Percentiles rank a stretch among this genome's conserved stretches.
phyloP scores from a whole-genome alignment of 2,329 filamentous ascomycete species.

The Hypoxylon sp. region DNA sequence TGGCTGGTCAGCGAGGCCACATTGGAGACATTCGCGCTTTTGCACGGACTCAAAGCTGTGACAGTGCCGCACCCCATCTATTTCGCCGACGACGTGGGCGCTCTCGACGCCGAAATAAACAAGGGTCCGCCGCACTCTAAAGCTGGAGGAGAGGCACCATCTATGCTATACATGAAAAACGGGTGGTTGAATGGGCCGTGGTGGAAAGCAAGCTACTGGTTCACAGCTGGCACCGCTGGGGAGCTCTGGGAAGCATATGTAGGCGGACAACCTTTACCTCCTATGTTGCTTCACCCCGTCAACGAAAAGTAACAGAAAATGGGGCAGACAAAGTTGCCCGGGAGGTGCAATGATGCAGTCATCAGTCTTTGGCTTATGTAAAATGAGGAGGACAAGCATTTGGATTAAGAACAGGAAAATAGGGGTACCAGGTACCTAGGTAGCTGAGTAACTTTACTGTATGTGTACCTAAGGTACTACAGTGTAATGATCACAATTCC shows the following conservation, averaged over 20 bases:
- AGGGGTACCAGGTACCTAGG: not conserved
- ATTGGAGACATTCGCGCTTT: slow-evolving; percentile 73
- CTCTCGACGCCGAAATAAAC: slow-evolving; percentile 28
- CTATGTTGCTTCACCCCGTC: slow-evolving; percentile 41
- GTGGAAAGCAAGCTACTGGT: slow-evolving; percentile 39
- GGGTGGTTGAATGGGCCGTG: slow-evolving; percentile 34
- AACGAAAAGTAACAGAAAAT: slow-evolving; percentile 30
- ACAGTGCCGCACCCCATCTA: slow-evolving; percentile 80
- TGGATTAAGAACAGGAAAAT: not conserved
- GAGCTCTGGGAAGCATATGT: slow-evolving; percentile 30
- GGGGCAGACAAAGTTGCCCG: not conserved
- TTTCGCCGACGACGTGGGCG: slow-evolving; percentile 12
- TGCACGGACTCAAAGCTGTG: slow-evolving; percentile 80
- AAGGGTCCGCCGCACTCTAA: slow-evolving; percentile 29
- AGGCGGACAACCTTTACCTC: slow-evolving; percentile 24
- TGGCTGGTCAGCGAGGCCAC: slow-evolving; percentile 83
- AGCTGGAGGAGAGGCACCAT: slow-evolving; percentile 30
- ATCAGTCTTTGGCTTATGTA: not conserved
- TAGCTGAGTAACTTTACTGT: not conserved
- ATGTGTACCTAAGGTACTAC: not conserved
- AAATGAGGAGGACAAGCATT: not conserved
- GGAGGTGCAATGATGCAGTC: not conserved
- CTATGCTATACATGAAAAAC: slow-evolving; percentile 31
- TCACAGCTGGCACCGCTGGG: slow-evolving; percentile 26
- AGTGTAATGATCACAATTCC: too few relatives aligned